Percentiles rank a stretch among this genome's conserved stretches.
Evolutionary conservation across 2,329 filamentous ascomycete species (phyloP).

Genomic region (Colletotrichum magnum): DNA sequence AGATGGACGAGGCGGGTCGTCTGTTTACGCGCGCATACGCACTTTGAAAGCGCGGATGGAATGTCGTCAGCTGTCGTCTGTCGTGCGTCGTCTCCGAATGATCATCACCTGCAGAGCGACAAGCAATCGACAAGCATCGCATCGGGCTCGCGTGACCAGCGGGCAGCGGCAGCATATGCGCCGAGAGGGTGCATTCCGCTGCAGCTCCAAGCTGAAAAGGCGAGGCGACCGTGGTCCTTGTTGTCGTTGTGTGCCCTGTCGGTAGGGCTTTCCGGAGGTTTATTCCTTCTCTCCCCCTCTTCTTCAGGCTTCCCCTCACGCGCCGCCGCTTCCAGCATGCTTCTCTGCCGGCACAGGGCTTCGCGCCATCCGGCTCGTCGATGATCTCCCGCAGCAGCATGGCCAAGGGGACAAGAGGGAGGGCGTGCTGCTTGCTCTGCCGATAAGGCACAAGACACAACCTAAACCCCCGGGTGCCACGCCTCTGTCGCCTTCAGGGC

Average conservation of each 20-base stretch:
- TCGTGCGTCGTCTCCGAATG: neutral
- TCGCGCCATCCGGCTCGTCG: slow-evolving; percentile 3
- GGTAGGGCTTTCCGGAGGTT: neutral
- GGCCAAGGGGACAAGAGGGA: slow-evolving; percentile 26
- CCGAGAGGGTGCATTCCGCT: slow-evolving; percentile 11
- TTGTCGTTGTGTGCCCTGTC: slow-evolving; percentile 2
- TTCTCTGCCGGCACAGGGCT: slow-evolving; percentile 10
- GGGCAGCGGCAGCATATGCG: neutral
- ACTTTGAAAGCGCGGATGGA: neutral
- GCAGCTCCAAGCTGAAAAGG: slow-evolving; percentile 14
- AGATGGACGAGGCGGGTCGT: neutral
- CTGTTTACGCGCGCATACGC: neutral
- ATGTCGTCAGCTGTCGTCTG: neutral
- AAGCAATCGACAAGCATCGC: slow-evolving; percentile 7
- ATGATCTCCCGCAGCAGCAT: slow-evolving; percentile 29
- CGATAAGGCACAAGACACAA: slow-evolving; percentile 20
- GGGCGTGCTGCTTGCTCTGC: neutral
- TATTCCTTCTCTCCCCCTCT: neutral
- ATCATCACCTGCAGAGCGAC: slow-evolving; percentile 10
- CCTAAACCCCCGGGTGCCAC: neutral
- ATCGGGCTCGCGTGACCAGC: neutral
- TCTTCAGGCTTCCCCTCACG: neutral
- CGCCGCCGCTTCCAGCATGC: slow-evolving; percentile 18
- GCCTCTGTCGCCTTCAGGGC: slow-evolving; percentile 15
- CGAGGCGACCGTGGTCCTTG: slow-evolving; percentile 33